Conservation (phyloP, 139 green algal genomes). For the Tetradesmus lagerheimii region DNA sequence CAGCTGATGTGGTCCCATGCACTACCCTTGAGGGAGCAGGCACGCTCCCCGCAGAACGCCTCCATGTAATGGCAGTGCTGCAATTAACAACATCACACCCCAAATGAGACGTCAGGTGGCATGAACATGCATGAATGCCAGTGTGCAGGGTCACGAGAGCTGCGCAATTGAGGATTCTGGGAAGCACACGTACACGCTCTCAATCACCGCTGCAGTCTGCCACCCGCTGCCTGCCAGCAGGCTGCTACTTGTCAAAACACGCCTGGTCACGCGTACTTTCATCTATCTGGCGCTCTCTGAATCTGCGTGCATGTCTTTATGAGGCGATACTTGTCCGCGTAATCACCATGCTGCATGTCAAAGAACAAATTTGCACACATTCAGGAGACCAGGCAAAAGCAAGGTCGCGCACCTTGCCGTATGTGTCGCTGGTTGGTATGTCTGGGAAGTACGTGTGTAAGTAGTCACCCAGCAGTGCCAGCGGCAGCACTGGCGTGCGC, state of each 20-base stretch:
- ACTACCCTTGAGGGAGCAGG: conserved; percentile 33
- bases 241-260: background rate
- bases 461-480: conserved; percentile 18
- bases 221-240: background rate
- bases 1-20: conserved; percentile 37
- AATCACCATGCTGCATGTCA: background rate
- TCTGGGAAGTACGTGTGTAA: conserved; percentile 37
- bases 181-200: too few species aligned
- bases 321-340: background rate
- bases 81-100: background rate
- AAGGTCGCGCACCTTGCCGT: background rate
- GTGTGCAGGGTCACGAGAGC: too few species aligned
- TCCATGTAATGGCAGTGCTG: conserved; percentile 46
- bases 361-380: too few species aligned
- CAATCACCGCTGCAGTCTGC: too few species aligned
- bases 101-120: too few species aligned
- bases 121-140: too few species aligned
- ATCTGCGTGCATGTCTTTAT: background rate
- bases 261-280: too few species aligned
- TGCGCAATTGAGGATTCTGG: too few species aligned
- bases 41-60: conserved; percentile 28
- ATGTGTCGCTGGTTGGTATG: conserved; percentile 26
- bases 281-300: background rate
- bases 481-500: conserved; percentile 22
- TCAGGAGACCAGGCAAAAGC: too few species aligned